Percentiles rank a stretch among this genome's conserved stretches.
Evolutionary conservation across 225 moss, liverwort and hornwort genomes (phyloP).

Genomic region (Pleurozium schreberi): DNA sequence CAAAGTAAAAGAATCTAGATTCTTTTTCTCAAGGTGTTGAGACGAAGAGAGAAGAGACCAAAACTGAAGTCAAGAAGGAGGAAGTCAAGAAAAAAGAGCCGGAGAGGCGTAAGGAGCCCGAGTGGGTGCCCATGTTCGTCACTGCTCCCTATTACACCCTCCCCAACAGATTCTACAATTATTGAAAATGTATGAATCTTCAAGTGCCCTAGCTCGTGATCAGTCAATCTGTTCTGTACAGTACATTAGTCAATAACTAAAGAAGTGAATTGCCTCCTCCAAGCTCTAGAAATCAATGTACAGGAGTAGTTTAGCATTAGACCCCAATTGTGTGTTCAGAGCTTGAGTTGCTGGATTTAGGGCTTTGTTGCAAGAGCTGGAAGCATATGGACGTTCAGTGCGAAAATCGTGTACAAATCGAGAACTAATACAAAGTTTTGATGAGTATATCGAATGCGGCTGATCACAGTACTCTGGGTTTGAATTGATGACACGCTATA

Average conservation of each 20-base stretch:
- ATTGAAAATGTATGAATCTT: background rate
- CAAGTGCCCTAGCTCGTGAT: background rate
- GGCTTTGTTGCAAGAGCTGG: background rate
- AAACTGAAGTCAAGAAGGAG: background rate
- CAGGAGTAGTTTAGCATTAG: background rate
- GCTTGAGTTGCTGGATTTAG: background rate
- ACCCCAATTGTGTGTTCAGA: background rate
- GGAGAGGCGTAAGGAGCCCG: background rate
- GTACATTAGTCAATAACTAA: background rate
- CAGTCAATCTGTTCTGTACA: background rate
- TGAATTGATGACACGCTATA: background rate
- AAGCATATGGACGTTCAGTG: background rate
- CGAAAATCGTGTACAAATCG: background rate
- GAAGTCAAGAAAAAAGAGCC: constrained; percentile 3
- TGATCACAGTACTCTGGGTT: background rate
- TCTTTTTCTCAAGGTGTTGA: too few relatives aligned
- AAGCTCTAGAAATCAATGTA: background rate
- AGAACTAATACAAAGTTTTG: background rate
- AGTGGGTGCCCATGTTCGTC: constrained; percentile 28
- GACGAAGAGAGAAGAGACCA: background rate
- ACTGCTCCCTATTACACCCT: constrained; percentile 36
- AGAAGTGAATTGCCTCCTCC: background rate
- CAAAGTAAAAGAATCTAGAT: too few relatives aligned
- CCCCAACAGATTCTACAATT: constrained; percentile 10
- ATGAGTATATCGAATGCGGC: background rate